phyloP scores from a whole-genome alignment of 1,284 basidiomycete genomes.

The Macrocystidia cucumis region DNA sequence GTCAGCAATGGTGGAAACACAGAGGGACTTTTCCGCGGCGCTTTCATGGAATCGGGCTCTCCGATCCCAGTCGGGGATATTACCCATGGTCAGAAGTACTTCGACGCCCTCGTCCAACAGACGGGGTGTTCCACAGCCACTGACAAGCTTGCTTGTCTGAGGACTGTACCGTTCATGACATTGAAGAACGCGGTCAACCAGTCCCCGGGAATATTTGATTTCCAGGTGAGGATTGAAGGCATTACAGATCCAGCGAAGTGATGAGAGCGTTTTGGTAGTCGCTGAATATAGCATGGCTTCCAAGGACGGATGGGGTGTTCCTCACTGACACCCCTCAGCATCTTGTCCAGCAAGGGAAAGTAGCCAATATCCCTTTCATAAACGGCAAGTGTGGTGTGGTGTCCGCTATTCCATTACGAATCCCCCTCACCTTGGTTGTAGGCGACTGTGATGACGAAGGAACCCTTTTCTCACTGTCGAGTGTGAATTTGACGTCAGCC shows the following conservation, averaged over 20 bases:
- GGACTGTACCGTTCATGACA: conserved; percentile 30
- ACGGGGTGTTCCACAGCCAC: conserved; percentile 31
- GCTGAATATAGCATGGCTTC: conserved; percentile 35
- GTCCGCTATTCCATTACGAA: neutral
- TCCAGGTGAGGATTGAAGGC: conserved; percentile 27
- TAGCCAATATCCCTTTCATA: conserved; percentile 39
- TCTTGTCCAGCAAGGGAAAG: conserved; percentile 29
- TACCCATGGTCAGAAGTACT: conserved; percentile 30
- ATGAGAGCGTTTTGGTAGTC: conserved; percentile 17
- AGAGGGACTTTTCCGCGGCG: conserved; percentile 42
- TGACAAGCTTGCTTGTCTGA: conserved; percentile 43
- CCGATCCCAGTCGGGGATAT: conserved; percentile 35
- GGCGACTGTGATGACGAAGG: conserved; percentile 4
- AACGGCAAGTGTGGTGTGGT: conserved; percentile 20
- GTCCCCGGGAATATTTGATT: conserved; percentile 33
- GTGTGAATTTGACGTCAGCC: conserved; percentile 32
- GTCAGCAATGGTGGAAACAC: conserved; percentile 39
- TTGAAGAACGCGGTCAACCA: conserved; percentile 36
- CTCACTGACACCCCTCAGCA: conserved; percentile 32
- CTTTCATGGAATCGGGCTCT: conserved; percentile 45
- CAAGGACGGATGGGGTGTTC: conserved; percentile 43
- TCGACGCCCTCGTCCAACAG: conserved; percentile 36
- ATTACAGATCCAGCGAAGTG: neutral
- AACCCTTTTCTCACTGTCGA: conserved; percentile 38
- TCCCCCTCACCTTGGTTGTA: neutral